Base-by-base conservation (phyloP, 2,329 filamentous ascomycete species). In the Colletotrichum plurivorum region DNA sequence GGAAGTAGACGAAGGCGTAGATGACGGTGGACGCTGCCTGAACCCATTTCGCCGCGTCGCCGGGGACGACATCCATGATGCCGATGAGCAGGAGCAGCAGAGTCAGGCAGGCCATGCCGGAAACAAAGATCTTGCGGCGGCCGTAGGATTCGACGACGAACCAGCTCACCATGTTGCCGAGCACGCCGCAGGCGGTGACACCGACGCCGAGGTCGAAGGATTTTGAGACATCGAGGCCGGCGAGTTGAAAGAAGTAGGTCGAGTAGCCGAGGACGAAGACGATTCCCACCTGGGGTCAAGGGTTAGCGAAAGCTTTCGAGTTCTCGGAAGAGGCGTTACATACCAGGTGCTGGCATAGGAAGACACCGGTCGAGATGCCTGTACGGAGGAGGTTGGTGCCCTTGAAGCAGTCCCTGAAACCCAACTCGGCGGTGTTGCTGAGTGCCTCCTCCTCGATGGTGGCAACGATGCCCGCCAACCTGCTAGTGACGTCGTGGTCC, bases 291-390 rank as follows among this genome's bases (percentile, higher is more conserved):
- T 43, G 16, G 5, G 5, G 16, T 43, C 16, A 43, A 16, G 3
- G 12, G 41, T 43, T 43, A 43, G 41, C 41, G 3, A 9, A 31
- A 31, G 27, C 27, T 31, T 31, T 31, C 27, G 6, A 9, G 12
- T 7, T 43, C 8, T 43, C 39, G 15, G 16, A 16, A 9, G 12
- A 13, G 16, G 89, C 88, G 69, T 89, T 88, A n/a, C 90, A 89
- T 55, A 85, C 88, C 2, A 92, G 79, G 20, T 90, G 90, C 73
- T 92, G 90, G 4, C 89, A 89, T 1, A 87, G 84, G 81, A 90
- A 92, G 4, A 90, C 88, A 76, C 90, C 89, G 67, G 83, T 82
- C 1, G 85, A 83, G 22, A 89, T 87, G 73, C 88, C 86, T 0
- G 87, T 88, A n/a, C 87, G 83, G 12, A 85, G 80, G 15, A 82